Base-by-base conservation (phyloP, 768 basidiomycete genomes). In the Porphyrellus cyaneotinctus region DNA sequence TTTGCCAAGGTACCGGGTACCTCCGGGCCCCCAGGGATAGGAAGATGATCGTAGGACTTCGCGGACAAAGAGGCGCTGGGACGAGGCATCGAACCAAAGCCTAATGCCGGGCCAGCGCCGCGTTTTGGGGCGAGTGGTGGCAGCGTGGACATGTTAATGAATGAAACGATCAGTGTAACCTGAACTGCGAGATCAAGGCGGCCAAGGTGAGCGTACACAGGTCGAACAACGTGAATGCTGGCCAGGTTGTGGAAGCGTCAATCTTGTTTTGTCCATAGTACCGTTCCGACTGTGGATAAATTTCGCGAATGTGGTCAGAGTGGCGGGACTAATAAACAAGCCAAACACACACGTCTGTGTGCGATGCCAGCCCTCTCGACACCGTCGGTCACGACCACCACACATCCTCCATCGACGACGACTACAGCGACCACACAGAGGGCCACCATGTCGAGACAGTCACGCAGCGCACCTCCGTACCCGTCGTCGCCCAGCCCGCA, bases 401-500 rank as follows among this genome's bases (percentile, higher is more conserved):
- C 58, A 50, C 52, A 45, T 9, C 13, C 35, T 30, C 38, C 44
- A 36, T 46, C 64, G 37, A 35, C 58, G 28, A 39, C 57, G 26
- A 49, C 41, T 6, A 56, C 44, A 18, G 37, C 53, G 26, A 13
- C 18, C 26, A 53, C 52, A 23, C 18, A 48, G 33, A 44, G 48
- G 31, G 31, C 41, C 15, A 46, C 42, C 18, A 82, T 81, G 81
- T 74, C 78, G 54, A 76, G 76, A 63, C 72, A 74, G 55, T 57
- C 75, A 39, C 77, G 78, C 64, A 69, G 72, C 49, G 68, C 73
- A 20, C 69, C 75, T 14, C 69, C 74, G 37, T 65, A 73, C 24
- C 68, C 78, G 47, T 66, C 75, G 45, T 71, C 78, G 39, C 74
- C 79, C 24, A 63, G 70, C 35, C 65, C 70, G 38, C 63, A 71